phyloP scores from a whole-genome alignment of 257 asterid genomes.

The Scutellaria barbata region DNA sequence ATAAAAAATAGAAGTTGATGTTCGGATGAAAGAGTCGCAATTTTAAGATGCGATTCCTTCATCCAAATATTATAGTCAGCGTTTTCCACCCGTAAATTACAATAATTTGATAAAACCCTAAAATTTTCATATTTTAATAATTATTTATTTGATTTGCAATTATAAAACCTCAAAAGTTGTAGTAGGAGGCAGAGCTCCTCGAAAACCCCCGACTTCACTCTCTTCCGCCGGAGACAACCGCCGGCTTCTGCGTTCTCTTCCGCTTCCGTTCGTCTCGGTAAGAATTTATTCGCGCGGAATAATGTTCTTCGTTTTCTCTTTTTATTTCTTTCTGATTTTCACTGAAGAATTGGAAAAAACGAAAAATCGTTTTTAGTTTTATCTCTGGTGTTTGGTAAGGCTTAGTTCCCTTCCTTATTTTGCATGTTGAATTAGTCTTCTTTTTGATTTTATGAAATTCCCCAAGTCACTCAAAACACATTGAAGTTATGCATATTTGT shows the following conservation, averaged over 20 bases:
- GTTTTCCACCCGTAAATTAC: too few relatives aligned
- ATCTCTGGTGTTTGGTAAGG: conserved; percentile 20
- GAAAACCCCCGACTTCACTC: conserved; percentile 34
- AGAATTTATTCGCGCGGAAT: conserved; percentile 26
- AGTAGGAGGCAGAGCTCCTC: conserved; percentile 28
- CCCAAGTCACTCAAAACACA: background rate
- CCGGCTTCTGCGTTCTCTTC: conserved; percentile 28
- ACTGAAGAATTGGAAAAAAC: background rate
- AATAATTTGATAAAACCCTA: too few relatives aligned
- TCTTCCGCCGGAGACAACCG: conserved; percentile 35
- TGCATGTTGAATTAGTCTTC: conserved; percentile 32
- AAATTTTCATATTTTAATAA: too few relatives aligned
- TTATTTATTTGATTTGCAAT: too few relatives aligned
- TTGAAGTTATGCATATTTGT: conserved; percentile 21
- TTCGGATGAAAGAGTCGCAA: too few relatives aligned
- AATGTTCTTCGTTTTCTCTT: conserved; percentile 23
- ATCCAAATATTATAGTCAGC: too few relatives aligned
- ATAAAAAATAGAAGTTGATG: too few relatives aligned
- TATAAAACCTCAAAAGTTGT: conserved; percentile 6
- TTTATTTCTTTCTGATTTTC: conserved; percentile 25
- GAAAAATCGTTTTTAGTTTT: background rate
- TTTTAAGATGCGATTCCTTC: too few relatives aligned
- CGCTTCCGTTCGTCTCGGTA: conserved; percentile 33
- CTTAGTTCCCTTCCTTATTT: conserved; percentile 1
- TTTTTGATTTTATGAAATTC: background rate